Base-by-base conservation (phyloP, 2,329 filamentous ascomycete species). In the Ilyonectria mors-panacis region DNA sequence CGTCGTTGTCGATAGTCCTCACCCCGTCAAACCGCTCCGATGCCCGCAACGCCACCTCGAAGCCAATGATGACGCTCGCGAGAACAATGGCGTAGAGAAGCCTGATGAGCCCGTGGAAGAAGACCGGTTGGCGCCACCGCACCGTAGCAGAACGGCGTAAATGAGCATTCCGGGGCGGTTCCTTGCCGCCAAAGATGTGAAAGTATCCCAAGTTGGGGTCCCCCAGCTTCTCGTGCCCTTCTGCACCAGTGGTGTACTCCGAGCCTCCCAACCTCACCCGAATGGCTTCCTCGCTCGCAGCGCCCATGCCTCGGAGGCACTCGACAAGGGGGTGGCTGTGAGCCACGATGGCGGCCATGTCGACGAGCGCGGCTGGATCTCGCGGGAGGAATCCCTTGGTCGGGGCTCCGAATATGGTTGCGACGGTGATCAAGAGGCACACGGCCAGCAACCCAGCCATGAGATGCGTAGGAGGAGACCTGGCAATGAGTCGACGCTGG, bases 311-410 rank as follows among this genome's bases (percentile, higher is more conserved):
- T 8, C 74, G 75, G 1, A 82, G 75, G 1, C 74, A 75, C 53
- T 81, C 78, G 1, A 82, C 74, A 1, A 83, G 72, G 7, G 75
- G 66, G 4, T 76, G 76, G 54, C 81, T 82, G 37, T 82, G 79
- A 2, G 78, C 75, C 3, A 82, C 68, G 13, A 83, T 73, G 2
- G 80, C 74, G 0, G 81, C 81, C 65, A 77, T 71, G 54, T 78
- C 78, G 45, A 81, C 73, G 10, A 82, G 74, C 3, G 78, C 78
- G 17, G 73, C 76, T 0, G 80, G 79, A 8, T 79, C 72, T 13
- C 80, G 76, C 0, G 81, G 81, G 4, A 83, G 73, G n/a, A 82
- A 77, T 0, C 80, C 79, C 35, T 70, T 70, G 28, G 42, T 77
- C 0, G 81, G 80, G 13, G 77, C 73, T 0, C 68, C 9, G 1